A percentile compares a stretch with the other conserved stretches of the same genome.
Conservation (phyloP, 2,329 filamentous ascomycete species). For the Cladosporium oxysporum region DNA sequence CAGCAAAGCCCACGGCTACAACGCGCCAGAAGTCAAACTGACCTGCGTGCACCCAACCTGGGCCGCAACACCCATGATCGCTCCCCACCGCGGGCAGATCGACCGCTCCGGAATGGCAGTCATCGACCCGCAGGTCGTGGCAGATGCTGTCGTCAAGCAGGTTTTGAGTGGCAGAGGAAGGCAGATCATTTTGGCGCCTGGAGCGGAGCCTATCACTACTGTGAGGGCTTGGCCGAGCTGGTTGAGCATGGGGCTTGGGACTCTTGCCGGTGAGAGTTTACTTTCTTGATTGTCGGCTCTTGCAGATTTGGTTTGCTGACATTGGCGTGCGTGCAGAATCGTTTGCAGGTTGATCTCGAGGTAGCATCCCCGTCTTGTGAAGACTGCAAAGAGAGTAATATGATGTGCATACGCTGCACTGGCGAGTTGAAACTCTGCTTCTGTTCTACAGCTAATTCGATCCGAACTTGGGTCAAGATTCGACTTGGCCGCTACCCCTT, state of each 20-base stretch:
- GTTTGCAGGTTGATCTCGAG: not conserved
- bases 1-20: slow-evolving; percentile 37
- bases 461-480: too few species aligned
- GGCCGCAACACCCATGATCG: slow-evolving; percentile 44
- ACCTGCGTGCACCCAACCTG: slow-evolving; percentile 47
- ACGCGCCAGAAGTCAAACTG: slow-evolving; percentile 46
- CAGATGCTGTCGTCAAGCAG: slow-evolving; percentile 47
- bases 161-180: slow-evolving; percentile 44
- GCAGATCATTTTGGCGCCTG: slow-evolving; percentile 43
- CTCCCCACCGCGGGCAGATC: slow-evolving; percentile 37
- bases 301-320: not conserved
- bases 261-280: not conserved
- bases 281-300: not conserved
- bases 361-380: not conserved
- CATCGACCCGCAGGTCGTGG: slow-evolving; percentile 43
- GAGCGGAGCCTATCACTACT: slow-evolving; percentile 19
- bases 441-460: too few species aligned
- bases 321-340: not conserved
- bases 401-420: not conserved
- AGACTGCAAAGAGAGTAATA: not conserved
- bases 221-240: slow-evolving; percentile 26
- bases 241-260: slow-evolving; percentile 14
- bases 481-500: not conserved
- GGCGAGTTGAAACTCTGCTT: not conserved
- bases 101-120: slow-evolving; percentile 36